A percentile compares a stretch with the other conserved stretches of the same genome.
phyloP scores from a whole-genome alignment of 75 land plant genomes.

The Sequoiadendron giganteum region DNA sequence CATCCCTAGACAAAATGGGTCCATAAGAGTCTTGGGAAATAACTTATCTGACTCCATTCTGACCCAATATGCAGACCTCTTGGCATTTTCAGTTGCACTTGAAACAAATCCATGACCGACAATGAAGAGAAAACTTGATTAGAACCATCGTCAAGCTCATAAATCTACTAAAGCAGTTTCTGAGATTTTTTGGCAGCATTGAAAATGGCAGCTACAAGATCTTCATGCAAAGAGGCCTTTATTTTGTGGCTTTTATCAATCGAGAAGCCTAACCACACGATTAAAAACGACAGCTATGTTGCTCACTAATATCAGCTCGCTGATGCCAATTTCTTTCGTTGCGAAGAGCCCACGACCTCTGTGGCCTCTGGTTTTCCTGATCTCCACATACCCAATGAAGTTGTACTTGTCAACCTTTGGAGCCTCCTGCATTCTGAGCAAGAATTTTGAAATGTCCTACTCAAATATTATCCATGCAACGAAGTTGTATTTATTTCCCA shows the following conservation, averaged over 20 bases:
- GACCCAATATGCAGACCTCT: neutral
- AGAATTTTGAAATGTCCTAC: neutral
- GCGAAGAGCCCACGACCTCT: constrained; percentile 29
- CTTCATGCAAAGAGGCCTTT: neutral
- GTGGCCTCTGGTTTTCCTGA: constrained; percentile 11
- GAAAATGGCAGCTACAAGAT: neutral
- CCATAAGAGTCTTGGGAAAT: neutral
- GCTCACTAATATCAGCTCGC: constrained; percentile 27
- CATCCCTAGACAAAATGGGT: neutral
- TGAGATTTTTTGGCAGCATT: constrained; percentile 5
- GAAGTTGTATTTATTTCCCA: too few species aligned
- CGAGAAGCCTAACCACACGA: neutral
- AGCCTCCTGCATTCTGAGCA: neutral
- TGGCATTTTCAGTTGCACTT: constrained; percentile 18
- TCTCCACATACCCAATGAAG: constrained; percentile 25
- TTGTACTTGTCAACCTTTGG: neutral
- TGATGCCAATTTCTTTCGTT: constrained; percentile 17
- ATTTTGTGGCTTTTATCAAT: neutral
- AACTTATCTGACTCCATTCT: constrained; percentile 1
- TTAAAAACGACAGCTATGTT: constrained; percentile 26
- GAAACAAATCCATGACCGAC: constrained; percentile 20
- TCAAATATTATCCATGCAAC: too few species aligned
- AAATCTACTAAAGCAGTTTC: constrained; percentile 12
- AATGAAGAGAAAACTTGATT: neutral
- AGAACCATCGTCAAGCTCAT: constrained; percentile 2